phyloP scores from a whole-genome alignment of 2,329 filamentous ascomycete genomes.

The Diaporthe sp. region DNA sequence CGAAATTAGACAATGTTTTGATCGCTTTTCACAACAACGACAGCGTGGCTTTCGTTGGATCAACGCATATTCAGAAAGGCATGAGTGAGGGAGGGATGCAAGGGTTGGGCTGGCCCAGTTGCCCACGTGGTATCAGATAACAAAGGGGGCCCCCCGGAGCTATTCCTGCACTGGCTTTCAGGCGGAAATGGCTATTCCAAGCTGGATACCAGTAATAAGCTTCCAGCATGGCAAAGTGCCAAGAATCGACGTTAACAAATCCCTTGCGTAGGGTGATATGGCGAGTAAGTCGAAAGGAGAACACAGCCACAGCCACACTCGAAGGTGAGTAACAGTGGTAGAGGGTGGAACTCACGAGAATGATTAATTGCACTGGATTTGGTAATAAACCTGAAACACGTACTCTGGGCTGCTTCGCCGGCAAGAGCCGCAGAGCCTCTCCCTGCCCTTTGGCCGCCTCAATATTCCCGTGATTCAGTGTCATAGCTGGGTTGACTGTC shows the following conservation, averaged over 20 bases:
- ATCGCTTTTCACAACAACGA: not conserved
- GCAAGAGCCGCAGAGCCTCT: slow-evolving; percentile 23
- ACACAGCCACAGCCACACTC: not conserved
- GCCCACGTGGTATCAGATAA: not conserved
- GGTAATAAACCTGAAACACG: not conserved
- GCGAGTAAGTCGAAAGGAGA: slow-evolving; percentile 2
- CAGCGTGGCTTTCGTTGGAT: too few relatives aligned
- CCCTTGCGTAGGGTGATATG: too few relatives aligned
- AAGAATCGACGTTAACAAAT: not conserved
- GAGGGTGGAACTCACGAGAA: not conserved
- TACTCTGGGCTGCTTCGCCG: not conserved
- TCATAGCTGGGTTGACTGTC: too few relatives aligned
- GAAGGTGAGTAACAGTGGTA: not conserved
- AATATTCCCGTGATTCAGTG: not conserved
- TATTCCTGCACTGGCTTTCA: not conserved
- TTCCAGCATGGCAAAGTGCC: not conserved
- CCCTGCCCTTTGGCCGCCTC: not conserved
- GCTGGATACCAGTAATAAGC: not conserved
- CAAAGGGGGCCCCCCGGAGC: not conserved
- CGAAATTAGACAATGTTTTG: not conserved
- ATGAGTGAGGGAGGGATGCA: too few relatives aligned
- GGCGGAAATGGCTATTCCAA: not conserved
- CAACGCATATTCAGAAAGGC: too few relatives aligned
- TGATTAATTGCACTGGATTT: not conserved
- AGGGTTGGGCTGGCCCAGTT: not conserved